Percentiles rank a stretch among this genome's conserved stretches.
Evolutionary conservation across 768 basidiomycete species (phyloP).

Genomic region (Coprinopsis cinerea): DNA sequence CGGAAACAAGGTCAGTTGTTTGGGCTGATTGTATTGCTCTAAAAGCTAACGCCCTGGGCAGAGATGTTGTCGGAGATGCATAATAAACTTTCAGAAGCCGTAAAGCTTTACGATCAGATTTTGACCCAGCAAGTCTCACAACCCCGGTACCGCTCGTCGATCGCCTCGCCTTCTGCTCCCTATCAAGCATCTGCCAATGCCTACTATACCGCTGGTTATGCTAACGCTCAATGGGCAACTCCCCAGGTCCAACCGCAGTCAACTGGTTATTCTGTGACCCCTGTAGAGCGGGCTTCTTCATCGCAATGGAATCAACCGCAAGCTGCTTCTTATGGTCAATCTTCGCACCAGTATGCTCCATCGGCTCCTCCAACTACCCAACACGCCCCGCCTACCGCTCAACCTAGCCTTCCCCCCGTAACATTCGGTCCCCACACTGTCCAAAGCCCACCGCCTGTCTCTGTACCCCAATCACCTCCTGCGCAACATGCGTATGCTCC

Average conservation of each 20-base stretch:
- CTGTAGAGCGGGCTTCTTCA: constrained; percentile 5
- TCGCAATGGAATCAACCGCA: constrained; percentile 15
- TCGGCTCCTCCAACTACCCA: not conserved
- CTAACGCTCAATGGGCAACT: constrained; percentile 16
- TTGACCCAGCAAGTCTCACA: constrained; percentile 78
- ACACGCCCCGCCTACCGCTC: constrained; percentile 4
- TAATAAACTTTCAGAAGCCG: constrained; percentile 86
- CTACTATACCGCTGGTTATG: constrained; percentile 10
- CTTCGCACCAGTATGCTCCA: constrained; percentile 4
- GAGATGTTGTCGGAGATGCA: constrained; percentile 93
- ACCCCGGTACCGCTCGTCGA: constrained; percentile 54
- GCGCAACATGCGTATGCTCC: constrained; percentile 17
- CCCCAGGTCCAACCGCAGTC: constrained; percentile 20
- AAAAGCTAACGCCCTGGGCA: constrained; percentile 22
- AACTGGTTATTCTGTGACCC: constrained; percentile 8
- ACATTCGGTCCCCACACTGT: constrained; percentile 7
- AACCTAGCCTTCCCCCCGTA: constrained; percentile 6
- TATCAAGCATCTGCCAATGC: constrained; percentile 22
- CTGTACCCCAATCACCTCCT: constrained; percentile 6
- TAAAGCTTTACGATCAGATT: constrained; percentile 85
- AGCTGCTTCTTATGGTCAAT: constrained; percentile 2
- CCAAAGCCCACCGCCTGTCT: constrained; percentile 1
- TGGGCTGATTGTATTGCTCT: not conserved
- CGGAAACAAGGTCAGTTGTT: constrained; percentile 63
- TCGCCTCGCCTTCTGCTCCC: constrained; percentile 22